Base-by-base conservation (phyloP, 2,329 filamentous ascomycete species). In the Cladosporium sp. region DNA sequence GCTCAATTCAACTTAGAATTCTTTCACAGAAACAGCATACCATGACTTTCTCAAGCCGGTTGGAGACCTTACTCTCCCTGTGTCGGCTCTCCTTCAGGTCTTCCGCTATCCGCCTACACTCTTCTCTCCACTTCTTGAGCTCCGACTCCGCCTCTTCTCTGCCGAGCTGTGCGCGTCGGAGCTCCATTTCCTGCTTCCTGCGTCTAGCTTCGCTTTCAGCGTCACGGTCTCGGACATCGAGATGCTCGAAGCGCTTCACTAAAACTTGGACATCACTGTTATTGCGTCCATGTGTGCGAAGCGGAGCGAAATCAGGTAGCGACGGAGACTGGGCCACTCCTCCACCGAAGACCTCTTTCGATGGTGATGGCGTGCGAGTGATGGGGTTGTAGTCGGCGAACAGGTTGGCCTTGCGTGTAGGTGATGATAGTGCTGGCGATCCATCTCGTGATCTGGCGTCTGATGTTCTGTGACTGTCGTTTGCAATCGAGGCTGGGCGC, bases 201-300 rank as follows among this genome's bases (percentile, higher is more conserved):
- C 73, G 73, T 61, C 73, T 70, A 64, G 79, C 76, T 51, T 60
- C 62, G 51, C 64, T 65, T 60, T 74, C 72, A 19, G 70, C 72
- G 55, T 77, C 73, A 57, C 72, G 72, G 66, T 81, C 78, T 67
- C 76, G 76, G 59, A 81, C 75, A 59, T 86, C 82, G 37, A 90
- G 78, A 59, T 80, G 83, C 75, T 90, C 89, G 73, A 90, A 90
- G 72, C 89, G 88, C 68, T 84, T 85, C 62, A 89, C 87, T 68
- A 81, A 73, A 40, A 76, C 76, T 65, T 85, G 79, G 5, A 89
- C 85, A 20, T 73, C 71, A 62, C 84, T 83, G 66, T 82, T 84
- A 61, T 85, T 83, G 63, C 84, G 80, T 15, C 73, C 74, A 68
- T 78, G 76, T 37, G 56, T 36, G 20, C 66, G 62, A 14, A 71